phyloP scores from a whole-genome alignment of 2,329 filamentous ascomycete species.

The Zymoseptoria brevis region DNA sequence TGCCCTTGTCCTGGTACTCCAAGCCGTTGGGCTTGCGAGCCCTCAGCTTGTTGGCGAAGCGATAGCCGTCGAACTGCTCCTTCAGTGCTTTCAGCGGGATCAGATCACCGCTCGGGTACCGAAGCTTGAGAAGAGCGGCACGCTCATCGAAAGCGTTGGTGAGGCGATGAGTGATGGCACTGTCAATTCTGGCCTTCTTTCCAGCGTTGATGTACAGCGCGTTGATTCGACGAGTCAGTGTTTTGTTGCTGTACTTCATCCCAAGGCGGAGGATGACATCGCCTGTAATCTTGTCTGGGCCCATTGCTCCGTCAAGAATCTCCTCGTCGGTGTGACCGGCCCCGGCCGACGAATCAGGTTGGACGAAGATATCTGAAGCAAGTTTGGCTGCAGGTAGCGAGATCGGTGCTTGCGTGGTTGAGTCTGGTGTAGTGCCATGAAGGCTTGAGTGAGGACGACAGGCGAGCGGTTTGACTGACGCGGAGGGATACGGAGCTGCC shows the following conservation, averaged over 20 bases:
- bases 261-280: background rate
- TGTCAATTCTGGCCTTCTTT: background rate
- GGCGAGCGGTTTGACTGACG: too few species aligned
- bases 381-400: background rate
- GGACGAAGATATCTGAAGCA: background rate
- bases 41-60: background rate
- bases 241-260: background rate
- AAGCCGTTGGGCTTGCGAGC: background rate
- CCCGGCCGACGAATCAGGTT: background rate
- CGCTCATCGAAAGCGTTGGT: background rate
- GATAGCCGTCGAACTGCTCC: background rate
- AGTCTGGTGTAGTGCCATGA: too few species aligned
- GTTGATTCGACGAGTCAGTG: background rate
- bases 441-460: too few species aligned
- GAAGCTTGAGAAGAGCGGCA: background rate
- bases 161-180: background rate
- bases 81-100: background rate
- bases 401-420: background rate
- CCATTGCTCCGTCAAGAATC: background rate
- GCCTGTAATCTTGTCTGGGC: constrained; percentile 1
- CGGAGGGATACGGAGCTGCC: too few species aligned
- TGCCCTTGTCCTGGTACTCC: background rate
- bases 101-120: background rate
- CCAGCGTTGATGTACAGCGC: background rate
- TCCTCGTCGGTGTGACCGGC: background rate